Evolutionary conservation across 108 stramenopile species (phyloP).

Genomic region (Skeletonema tropicum): DNA sequence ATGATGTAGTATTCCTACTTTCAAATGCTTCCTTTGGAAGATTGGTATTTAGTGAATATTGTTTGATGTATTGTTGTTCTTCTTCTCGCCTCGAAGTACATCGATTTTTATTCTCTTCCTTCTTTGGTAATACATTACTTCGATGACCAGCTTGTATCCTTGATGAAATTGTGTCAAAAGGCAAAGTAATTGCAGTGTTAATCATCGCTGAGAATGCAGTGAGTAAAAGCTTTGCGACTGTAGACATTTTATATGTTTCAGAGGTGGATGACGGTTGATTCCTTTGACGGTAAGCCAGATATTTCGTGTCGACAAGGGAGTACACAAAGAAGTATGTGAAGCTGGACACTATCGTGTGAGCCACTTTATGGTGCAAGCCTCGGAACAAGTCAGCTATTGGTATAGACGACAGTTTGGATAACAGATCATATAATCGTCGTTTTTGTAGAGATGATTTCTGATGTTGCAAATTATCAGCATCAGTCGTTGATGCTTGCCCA

Average conservation of each 20-base stretch:
- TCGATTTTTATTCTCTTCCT: conserved; percentile 1
- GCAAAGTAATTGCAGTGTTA: conserved; percentile 88
- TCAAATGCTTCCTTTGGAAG: conserved; percentile 34
- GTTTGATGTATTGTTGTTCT: conserved; percentile 24
- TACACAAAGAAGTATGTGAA: conserved; percentile 91
- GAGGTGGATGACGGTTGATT: conserved; percentile 1
- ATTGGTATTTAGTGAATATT: conserved; percentile 42
- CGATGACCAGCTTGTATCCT: conserved; percentile 54
- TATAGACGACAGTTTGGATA: conserved; percentile 15
- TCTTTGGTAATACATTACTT: neutral
- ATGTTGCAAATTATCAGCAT: conserved; percentile 1
- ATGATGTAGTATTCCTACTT: neutral
- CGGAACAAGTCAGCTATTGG: conserved; percentile 51
- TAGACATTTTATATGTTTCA: conserved; percentile 14
- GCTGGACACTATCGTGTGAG: conserved; percentile 82
- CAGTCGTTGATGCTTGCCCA: conserved; percentile 5
- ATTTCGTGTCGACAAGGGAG: conserved; percentile 65
- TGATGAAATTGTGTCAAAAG: conserved; percentile 88
- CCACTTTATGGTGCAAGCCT: conserved; percentile 73
- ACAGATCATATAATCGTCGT: conserved; percentile 1
- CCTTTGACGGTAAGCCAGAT: conserved; percentile 25
- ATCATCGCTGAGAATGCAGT: conserved; percentile 86
- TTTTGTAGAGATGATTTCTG: neutral
- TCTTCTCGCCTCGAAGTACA: neutral
- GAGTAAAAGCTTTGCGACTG: conserved; percentile 71